Evolutionary conservation across 768 basidiomycete species (phyloP).

Genomic region (Coprinopsis sp.): DNA sequence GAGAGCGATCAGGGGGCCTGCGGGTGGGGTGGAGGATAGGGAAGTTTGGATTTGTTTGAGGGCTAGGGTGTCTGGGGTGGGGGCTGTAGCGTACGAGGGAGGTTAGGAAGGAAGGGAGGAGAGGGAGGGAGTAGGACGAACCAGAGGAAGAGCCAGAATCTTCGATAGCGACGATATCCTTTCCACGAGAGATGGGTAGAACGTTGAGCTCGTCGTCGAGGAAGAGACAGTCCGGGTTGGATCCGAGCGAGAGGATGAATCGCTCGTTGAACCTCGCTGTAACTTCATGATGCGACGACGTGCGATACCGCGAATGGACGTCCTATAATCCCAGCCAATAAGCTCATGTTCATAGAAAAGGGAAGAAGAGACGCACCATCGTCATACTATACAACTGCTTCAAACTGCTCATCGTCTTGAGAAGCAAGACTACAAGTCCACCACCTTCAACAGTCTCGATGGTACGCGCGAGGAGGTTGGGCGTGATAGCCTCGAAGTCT

Average conservation of each 20-base stretch:
- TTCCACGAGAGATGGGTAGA: conserved; percentile 90
- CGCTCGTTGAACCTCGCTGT: conserved; percentile 98
- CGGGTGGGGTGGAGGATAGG: conserved; percentile 77
- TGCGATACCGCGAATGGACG: conserved; percentile 91
- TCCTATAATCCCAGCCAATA: conserved; percentile 60
- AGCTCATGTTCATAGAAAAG: background rate
- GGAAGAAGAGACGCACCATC: conserved; percentile 39
- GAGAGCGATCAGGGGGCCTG: conserved; percentile 85
- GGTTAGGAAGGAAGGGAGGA: too few species aligned
- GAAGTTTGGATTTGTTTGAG: conserved; percentile 76
- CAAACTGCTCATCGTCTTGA: conserved; percentile 94
- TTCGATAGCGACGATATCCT: conserved; percentile 76
- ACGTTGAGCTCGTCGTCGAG: conserved; percentile 98
- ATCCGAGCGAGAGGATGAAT: conserved; percentile 94
- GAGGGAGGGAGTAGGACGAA: too few species aligned
- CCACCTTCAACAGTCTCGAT: conserved; percentile 99
- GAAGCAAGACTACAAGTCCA: conserved; percentile 77
- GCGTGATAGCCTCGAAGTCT: conserved; percentile 97
- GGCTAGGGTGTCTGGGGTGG: conserved; percentile 27
- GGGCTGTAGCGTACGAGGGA: too few species aligned
- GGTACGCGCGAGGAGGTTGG: conserved; percentile 92
- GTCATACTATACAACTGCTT: conserved; percentile 92
- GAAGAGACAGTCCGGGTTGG: conserved; percentile 88
- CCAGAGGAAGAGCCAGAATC: conserved; percentile 25
- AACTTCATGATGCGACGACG: conserved; percentile 83